Percentiles rank a stretch among this genome's conserved stretches.
Conservation (phyloP, 306 rosid species). For the Begonia fuchsioides region DNA sequence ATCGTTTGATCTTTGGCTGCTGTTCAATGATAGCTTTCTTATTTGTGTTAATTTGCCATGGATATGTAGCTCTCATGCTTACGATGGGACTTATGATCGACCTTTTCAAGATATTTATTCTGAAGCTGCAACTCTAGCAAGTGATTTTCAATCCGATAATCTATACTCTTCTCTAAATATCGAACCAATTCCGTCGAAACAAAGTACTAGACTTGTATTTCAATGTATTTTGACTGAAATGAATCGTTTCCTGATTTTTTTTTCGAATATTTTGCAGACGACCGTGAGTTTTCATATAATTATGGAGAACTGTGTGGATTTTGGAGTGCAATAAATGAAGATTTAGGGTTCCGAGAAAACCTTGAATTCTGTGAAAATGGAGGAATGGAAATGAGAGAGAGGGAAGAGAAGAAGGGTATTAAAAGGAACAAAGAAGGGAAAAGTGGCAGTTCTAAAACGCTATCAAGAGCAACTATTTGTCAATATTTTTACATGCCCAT, state of each 20-base stretch:
- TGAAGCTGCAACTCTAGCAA: slow-evolving; percentile 20
- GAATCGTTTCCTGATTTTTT: not conserved
- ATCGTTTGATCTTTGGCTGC: too few relatives aligned
- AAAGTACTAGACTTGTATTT: too few relatives aligned
- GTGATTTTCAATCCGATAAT: slow-evolving; percentile 12
- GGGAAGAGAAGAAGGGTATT: slow-evolving; percentile 2
- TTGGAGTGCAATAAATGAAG: slow-evolving; percentile 17
- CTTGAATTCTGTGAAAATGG: not conserved
- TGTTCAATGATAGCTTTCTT: too few relatives aligned
- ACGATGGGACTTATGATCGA: slow-evolving; percentile 23
- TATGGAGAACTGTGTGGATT: slow-evolving; percentile 7
- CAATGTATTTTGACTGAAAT: too few relatives aligned
- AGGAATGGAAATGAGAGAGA: not conserved
- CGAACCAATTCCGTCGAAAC: slow-evolving; percentile 13
- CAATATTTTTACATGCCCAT: slow-evolving; percentile 74
- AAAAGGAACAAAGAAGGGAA: slow-evolving; percentile 12
- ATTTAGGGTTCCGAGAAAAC: slow-evolving; percentile 15
- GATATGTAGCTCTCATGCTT: slow-evolving; percentile 6
- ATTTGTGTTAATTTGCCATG: slow-evolving; percentile 3
- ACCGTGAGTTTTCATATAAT: slow-evolving; percentile 8
- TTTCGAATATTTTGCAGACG: slow-evolving; percentile 21
- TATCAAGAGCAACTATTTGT: slow-evolving; percentile 35
- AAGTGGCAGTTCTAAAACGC: slow-evolving; percentile 13
- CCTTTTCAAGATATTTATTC: slow-evolving; percentile 10
- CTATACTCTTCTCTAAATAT: slow-evolving; percentile 12